Percentiles rank a stretch among this genome's conserved stretches.
Evolutionary conservation across 805 yeast genomes (phyloP).

Genomic region (Nakazawaea ambrosiae): DNA sequence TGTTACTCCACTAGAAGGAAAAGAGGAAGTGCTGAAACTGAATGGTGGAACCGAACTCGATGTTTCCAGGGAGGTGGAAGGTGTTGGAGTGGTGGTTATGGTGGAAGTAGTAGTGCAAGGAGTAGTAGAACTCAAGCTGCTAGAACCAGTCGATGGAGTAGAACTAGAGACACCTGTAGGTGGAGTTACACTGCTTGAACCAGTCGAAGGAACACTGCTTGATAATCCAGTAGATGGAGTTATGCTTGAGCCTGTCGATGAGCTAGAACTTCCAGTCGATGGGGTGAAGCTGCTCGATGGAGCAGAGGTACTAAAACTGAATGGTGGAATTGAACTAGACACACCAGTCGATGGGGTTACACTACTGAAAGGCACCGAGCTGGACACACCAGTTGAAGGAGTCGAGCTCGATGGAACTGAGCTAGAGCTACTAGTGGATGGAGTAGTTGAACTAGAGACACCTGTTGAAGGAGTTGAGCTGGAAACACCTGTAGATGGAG

Average conservation of each 20-base stretch:
- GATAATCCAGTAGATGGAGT: neutral
- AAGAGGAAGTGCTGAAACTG: no score
- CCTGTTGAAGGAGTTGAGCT: neutral
- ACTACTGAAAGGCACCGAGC: neutral
- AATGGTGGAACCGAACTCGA: neutral
- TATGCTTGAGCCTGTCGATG: neutral
- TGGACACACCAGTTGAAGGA: neutral
- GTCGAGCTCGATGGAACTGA: neutral
- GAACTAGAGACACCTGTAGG: neutral
- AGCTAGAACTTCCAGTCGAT: neutral
- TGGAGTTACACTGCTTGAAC: neutral
- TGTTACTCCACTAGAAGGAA: neutral
- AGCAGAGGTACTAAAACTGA: neutral
- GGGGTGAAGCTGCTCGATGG: neutral
- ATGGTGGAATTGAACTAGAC: neutral
- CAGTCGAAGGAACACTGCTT: neutral
- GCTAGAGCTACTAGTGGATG: neutral
- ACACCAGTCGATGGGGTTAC: neutral
- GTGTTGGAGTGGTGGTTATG: neutral
- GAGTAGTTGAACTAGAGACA: neutral
- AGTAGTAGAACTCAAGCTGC: neutral
- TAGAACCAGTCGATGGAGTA: neutral
- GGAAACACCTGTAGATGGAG: no score
- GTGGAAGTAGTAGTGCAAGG: neutral
- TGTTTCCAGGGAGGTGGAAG: slow-evolving; percentile 4